These are phyloP conservation scores for Prunus fruticosa DNA, from an alignment of 306 rosid genomes.

Conservation along the genomic window DNA sequence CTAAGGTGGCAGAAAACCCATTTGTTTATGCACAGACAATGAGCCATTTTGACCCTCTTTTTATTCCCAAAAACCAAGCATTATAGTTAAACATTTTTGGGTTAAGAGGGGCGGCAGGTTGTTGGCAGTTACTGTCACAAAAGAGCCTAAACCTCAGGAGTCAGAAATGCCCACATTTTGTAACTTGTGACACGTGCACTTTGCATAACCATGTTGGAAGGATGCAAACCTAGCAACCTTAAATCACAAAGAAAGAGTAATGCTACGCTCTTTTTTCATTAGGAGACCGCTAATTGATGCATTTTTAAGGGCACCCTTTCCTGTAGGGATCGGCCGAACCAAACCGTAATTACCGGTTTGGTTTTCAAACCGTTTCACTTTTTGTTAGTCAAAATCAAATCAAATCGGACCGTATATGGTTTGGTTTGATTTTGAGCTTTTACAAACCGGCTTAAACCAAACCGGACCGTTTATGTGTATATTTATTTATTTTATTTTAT, in stretches of 20 bases:
- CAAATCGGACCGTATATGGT: too few relatives aligned
- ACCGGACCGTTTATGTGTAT: too few relatives aligned
- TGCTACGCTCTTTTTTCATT: neutral
- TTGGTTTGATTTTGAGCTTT: too few relatives aligned
- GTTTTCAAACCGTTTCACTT: too few relatives aligned
- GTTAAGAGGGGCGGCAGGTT: slow-evolving; percentile 7
- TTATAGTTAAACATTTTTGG: neutral
- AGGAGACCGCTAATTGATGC: neutral
- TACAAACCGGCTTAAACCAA: too few relatives aligned
- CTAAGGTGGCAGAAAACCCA: neutral
- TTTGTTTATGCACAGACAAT: slow-evolving; percentile 6
- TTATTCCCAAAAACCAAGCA: neutral
- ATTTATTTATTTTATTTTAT: too few relatives aligned
- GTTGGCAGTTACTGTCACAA: slow-evolving; percentile 10
- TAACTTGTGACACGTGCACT: neutral
- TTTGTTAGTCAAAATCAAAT: too few relatives aligned
- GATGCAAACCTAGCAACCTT: slow-evolving; percentile 9
- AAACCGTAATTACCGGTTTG: too few relatives aligned
- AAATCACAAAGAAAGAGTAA: neutral
- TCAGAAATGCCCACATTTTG: neutral
- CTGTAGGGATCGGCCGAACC: too few relatives aligned
- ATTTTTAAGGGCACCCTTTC: neutral
- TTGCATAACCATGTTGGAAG: neutral
- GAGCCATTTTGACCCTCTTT: neutral
- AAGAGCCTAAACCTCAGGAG: slow-evolving; percentile 10